Evolutionary conservation across 2,329 filamentous ascomycete species (phyloP), one percentile per base, ranked within the genome.

Genomic region (Calonectria crousiana): DNA sequence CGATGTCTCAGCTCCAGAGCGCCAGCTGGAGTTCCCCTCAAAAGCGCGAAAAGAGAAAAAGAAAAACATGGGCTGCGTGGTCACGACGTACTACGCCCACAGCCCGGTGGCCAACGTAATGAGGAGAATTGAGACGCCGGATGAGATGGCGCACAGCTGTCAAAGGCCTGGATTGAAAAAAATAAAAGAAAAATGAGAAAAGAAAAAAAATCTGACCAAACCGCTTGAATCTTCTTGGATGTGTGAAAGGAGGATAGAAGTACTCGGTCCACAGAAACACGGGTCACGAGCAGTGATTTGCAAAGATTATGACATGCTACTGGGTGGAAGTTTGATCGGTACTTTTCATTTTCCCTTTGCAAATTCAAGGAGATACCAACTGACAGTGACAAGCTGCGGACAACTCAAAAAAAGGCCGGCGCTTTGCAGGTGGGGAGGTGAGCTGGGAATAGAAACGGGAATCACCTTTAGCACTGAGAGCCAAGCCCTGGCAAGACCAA

Each of bases 361-460:
- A 36, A 6, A 36, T 36, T 36, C 34, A 36, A 36, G 10, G 34
- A 36, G 9, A 36, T 47, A 3, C 18, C 41, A 9, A 41, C 38
- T n/a, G 20, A 47, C 20, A 6, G 38, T 20, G 38, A 47, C 41
- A 47, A 26, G 34, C 6, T 28, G 28, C 30, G n/a, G 49, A 36
- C 51, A 58, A 36, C 28, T 52, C 16, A 56, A 69, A 67, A 67
- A 56, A 32, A 34, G n/a, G 65, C 65, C 32, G 64, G 53, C 32
- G n/a, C 32, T 32, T 16, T 16, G 38, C 16, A 41, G 6, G 36
- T 38, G 28, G 28, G 28, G 36, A 16, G 26, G 20, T 9, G 34
- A 26, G 28, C 47, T 68, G 66, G 51, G 66, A 68, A 68, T 68
- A 68, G 66, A 26, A 32, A 44, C 51, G 51, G 65, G 23, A 67